phyloP scores from a whole-genome alignment of 2,329 filamentous ascomycete species.

The Xylariaceae sp. region DNA sequence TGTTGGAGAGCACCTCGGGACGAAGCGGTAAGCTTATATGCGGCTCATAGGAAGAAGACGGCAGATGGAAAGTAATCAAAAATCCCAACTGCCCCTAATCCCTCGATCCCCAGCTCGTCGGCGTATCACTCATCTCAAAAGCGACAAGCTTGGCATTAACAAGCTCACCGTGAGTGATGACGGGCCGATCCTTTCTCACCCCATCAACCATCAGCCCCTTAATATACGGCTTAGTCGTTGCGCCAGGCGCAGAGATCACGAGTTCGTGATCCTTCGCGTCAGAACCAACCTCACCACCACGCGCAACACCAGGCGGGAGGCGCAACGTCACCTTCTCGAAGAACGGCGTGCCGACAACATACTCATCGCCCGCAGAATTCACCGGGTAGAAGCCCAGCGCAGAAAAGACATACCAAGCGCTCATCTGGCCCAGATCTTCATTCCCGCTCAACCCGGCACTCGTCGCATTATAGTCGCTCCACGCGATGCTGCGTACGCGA shows the following conservation, averaged over 20 bases:
- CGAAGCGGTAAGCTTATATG: background rate
- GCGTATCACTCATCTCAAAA: constrained; percentile 41
- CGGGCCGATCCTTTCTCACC: constrained; percentile 28
- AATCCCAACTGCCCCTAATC: background rate
- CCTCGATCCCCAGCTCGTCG: constrained; percentile 26
- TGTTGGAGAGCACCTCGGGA: background rate
- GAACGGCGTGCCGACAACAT: constrained; percentile 42
- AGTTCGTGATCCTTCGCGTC: constrained; percentile 27
- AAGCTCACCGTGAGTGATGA: constrained; percentile 39
- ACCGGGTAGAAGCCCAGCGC: constrained; percentile 44
- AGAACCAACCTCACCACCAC: constrained; percentile 21
- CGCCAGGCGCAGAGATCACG: constrained; percentile 39
- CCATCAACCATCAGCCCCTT: constrained; percentile 39
- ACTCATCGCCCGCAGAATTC: constrained; percentile 41
- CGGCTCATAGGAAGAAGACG: background rate
- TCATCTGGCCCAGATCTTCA: constrained; percentile 47
- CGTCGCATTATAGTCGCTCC: constrained; percentile 41
- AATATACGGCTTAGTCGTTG: constrained; percentile 37
- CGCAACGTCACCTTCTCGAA: constrained; percentile 40
- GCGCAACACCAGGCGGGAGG: constrained; percentile 31
- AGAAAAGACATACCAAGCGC: constrained; percentile 45
- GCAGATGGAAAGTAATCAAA: background rate
- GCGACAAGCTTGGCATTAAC: constrained; percentile 36
- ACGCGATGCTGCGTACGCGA: constrained; percentile 35
- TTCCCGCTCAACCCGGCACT: constrained; percentile 42